Evolutionary conservation across 768 basidiomycete species (phyloP).

Genomic region (Mycena belliarum): DNA sequence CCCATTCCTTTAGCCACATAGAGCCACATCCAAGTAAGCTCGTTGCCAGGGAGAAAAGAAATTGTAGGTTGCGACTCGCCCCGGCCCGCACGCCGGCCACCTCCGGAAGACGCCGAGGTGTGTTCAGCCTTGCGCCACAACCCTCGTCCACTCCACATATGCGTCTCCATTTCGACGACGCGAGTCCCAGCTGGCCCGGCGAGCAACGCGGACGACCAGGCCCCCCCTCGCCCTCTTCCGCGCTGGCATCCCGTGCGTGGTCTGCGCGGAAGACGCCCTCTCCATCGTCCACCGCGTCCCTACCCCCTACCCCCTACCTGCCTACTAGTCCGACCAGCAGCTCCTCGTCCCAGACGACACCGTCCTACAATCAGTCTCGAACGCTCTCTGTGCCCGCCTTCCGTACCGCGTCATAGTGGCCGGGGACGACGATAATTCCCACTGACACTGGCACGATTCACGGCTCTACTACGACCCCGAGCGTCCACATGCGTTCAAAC

Average conservation of each 20-base stretch:
- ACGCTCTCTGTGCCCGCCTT: neutral
- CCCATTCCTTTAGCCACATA: too few species aligned
- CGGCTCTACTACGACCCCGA: too few species aligned
- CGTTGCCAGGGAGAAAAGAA: too few species aligned
- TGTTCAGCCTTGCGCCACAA: neutral
- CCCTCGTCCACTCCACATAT: neutral
- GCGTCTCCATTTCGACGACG: neutral
- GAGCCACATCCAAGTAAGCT: too few species aligned
- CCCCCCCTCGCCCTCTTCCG: neutral
- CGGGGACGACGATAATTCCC: neutral
- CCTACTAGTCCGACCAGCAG: slow-evolving; percentile 20
- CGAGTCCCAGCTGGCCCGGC: neutral
- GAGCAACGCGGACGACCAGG: neutral
- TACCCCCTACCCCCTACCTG: too few species aligned
- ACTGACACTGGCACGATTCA: neutral
- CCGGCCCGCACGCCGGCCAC: neutral
- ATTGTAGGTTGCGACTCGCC: neutral
- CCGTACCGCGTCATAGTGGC: neutral
- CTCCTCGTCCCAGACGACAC: neutral
- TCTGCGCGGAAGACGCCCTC: slow-evolving; percentile 23
- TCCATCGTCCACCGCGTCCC: slow-evolving; percentile 21
- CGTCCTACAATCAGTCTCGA: neutral
- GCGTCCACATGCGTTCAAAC: neutral
- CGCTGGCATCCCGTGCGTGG: slow-evolving; percentile 13
- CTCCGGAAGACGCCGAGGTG: slow-evolving; percentile 21